Base-by-base conservation (phyloP, 2,329 filamentous ascomycete species). In the Trichoderma koningii region DNA sequence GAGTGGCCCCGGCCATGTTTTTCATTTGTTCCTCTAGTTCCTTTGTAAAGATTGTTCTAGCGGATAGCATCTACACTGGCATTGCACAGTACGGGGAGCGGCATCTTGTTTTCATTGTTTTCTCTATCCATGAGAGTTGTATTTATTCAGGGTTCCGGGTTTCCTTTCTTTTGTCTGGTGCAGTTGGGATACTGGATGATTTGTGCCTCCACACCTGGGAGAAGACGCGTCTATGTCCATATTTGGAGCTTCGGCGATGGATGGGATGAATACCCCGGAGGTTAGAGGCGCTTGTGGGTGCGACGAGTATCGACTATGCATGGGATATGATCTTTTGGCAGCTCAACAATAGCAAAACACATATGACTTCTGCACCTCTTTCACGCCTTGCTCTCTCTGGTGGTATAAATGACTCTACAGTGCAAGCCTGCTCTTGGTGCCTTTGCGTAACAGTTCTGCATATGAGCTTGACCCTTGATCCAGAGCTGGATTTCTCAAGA, bases 51-150 rank as follows among this genome's bases (percentile, higher is more conserved):
- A 17, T 63, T 45, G 50, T 12, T 23, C 21, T 47, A 55, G 60
- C 60, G 52, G 44, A 45, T 30, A 38, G 60, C 60, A 63, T 63
- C 45, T 62, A 60, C 47, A 63, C 53, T 44, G 53, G 60, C 60
- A 63, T 55, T 44, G 60, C n/a, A 44, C 41, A 47, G 60, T 63
- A 55, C 45, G 41, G 19, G 50, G 41, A 63, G 50, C 50, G 60
- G 57, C 47, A 48, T 52, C 26, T 34, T 52, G 38, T 41, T 7
- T 52, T 45, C 41, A 30, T 17, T 7, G n/a, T 42, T 44, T 55
- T 45, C 6, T n/a, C 30, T 10, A 9, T 2, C 15, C 21, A 38
- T 41, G 30, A n/a, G 23, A 41, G 19, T n/a, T 42, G 34, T 34
- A 55, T 59, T 59, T 30, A 52, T 52, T 57, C 30, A 6, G 23